Conservation (phyloP, 306 rosid species). For the Ormosia semicastrata region DNA sequence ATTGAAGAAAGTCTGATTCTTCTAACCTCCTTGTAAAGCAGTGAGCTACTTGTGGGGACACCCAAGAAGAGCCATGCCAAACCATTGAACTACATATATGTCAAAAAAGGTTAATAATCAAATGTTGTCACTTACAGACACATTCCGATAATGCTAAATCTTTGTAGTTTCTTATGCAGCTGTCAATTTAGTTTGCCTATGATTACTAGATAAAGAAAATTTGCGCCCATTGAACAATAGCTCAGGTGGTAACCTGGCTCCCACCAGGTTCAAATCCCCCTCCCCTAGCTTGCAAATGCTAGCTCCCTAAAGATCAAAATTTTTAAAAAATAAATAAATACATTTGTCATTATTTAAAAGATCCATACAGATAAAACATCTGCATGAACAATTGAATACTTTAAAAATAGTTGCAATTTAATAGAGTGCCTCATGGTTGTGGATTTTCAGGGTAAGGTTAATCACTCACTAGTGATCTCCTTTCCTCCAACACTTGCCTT, state of each 20-base stretch:
- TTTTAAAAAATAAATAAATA: too few relatives aligned
- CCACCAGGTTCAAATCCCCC: too few relatives aligned
- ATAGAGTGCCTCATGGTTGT: neutral
- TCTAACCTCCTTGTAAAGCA: conserved; percentile 82
- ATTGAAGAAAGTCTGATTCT: neutral
- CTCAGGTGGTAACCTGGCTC: too few relatives aligned
- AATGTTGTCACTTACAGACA: neutral
- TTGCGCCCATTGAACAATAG: too few relatives aligned
- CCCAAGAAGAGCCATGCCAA: conserved; percentile 95
- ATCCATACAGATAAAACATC: neutral
- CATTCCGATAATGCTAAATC: neutral
- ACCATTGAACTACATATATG: conserved; percentile 60
- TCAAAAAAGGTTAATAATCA: conserved; percentile 9
- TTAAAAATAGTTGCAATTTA: neutral
- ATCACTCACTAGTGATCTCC: neutral
- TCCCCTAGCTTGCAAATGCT: too few relatives aligned
- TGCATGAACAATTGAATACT: neutral
- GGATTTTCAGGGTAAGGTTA: neutral
- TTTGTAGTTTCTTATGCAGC: neutral
- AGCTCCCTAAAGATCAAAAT: too few relatives aligned
- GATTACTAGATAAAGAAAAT: neutral
- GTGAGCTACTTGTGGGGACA: conserved; percentile 83
- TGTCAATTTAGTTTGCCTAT: neutral
- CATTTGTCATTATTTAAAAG: neutral
- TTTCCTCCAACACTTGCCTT: neutral